Evolutionary conservation across 306 rosid genomes (phyloP), one percentile per base, ranked within the genome.

Genomic region (Vigna trinervia): DNA sequence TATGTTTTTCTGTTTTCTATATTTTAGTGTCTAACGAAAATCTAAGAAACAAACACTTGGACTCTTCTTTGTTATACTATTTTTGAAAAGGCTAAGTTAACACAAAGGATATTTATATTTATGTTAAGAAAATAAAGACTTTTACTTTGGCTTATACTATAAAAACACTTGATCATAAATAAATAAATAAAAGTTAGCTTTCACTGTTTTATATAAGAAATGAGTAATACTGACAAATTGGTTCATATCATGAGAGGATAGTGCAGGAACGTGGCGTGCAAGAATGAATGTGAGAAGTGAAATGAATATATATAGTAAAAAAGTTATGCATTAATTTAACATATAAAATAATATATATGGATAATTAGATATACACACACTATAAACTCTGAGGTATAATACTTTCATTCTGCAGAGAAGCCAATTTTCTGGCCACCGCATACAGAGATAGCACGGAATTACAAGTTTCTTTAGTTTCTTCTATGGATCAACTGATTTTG

Each of bases 181-280:
- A 71, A 80, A 11, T 15, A 47, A 81, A 48, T 50, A 26, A 50
- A 38, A 19, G 23, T 11, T 60, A 61, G 26, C 34, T 51, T 20
- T 45, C 47, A 71, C 30, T 68, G 69, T 41, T 78, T 59, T 50
- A 8, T 80, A 75, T 52, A 70, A 69, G 20, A 52, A 70, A 69
- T 19, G 51, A 69, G 23, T 23, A 68, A 4, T 65, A 56, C 20
- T 32, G 59, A 17, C 63, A 36, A n/a, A 77, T 46, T 48, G 54
- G 63, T 59, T 59, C 39, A 59, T 41, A 26, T 7, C 4, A 38
- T 57, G 77, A 52, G 36, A 48, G 34, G 57, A 76, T 20, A 46
- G 66, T 54, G 39, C 9, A 58, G 17, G 64, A 58, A 26, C 5
- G 64, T 56, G 60, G 12, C 76, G 77, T 73, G 69, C 53, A 39